Base-by-base conservation (phyloP, 163 green algal species). In the Scenedesmus sp. region DNA sequence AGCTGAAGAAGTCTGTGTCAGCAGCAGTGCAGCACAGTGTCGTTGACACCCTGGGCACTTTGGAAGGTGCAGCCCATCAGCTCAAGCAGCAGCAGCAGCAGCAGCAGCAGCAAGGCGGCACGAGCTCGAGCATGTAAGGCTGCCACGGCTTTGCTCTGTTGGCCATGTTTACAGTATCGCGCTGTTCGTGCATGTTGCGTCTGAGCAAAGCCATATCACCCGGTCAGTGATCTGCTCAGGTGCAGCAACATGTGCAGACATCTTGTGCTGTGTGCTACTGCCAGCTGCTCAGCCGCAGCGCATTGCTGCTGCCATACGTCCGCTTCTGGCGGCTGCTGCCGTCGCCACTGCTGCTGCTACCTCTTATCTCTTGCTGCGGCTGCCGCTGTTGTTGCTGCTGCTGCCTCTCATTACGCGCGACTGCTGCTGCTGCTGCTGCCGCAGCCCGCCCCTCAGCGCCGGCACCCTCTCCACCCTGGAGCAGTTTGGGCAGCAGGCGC, bases 81-180 rank as follows among this genome's bases (percentile, higher is more conserved):
- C n/a, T 60, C 4, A 55, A 89, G 84, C 55, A 89, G 84, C 84
- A 89, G 52, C 84, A 82, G 15, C n/a, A 18, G 54, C 46, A 34
- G 12, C 26, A 26, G 15, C 13, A 81, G 56, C n/a, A 89, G 62
- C 84, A 89, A 59, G n/a, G 12, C 10, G 62, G 62, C 16, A 64
- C 70, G 18, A 34, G 6, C 60, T 60, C 34, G 4, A 66, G 26
- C 70, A 79, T 46, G 62, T 81, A 9, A 82, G 84, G 82, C 26
- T 64, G 82, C n/a, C 76, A 56, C 26, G 9, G 20, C 26, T 18
- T 26, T 84, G n/a, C 26, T 84, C 26, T 56, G 76, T 46, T 46
- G 34, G 34, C 34, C 34, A 46, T 46, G 34, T 46, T 46, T 46
- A 46, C 34, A 46, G 34, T 46, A 46, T 46, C 34, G 34, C 34